Evolutionary conservation across 2,329 filamentous ascomycete species (phyloP).

Genomic region (Uncinocarpus reesii): DNA sequence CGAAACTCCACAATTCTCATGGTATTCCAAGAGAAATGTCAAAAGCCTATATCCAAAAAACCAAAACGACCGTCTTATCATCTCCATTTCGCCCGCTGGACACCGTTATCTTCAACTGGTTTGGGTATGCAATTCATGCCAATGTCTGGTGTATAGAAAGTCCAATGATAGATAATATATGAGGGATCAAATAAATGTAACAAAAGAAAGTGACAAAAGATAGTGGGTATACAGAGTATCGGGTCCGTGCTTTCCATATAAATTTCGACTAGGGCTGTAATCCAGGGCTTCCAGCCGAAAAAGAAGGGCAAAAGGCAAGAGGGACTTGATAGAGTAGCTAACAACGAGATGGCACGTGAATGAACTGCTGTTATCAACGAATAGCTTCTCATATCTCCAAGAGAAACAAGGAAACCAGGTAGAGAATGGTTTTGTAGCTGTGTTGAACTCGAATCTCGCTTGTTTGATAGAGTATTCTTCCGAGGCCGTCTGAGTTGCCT

Average conservation of each 20-base stretch:
- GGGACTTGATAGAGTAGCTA: too few species aligned
- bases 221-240: slow-evolving; percentile 1
- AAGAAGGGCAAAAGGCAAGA: too few species aligned
- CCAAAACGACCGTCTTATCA: neutral
- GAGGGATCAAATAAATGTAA: neutral
- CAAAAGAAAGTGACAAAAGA: neutral
- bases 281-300: too few species aligned
- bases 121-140: slow-evolving; percentile 1
- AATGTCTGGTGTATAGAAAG: neutral
- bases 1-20: neutral
- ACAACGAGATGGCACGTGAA: too few species aligned
- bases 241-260: neutral
- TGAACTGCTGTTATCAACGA: too few species aligned
- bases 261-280: too few species aligned
- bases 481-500: too few species aligned
- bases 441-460: too few species aligned
- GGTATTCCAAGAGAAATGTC: neutral
- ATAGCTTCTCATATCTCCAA: too few species aligned
- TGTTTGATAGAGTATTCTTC: too few species aligned
- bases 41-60: neutral
- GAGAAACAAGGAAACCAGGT: too few species aligned
- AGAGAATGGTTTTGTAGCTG: neutral
- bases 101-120: neutral
- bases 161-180: slow-evolving; percentile 1
- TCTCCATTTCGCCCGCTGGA: neutral